Percentiles rank a stretch among this genome's conserved stretches.
Evolutionary conservation across 352 stramenopile genomes (phyloP).

Genomic region (Phytophthora europaea): DNA sequence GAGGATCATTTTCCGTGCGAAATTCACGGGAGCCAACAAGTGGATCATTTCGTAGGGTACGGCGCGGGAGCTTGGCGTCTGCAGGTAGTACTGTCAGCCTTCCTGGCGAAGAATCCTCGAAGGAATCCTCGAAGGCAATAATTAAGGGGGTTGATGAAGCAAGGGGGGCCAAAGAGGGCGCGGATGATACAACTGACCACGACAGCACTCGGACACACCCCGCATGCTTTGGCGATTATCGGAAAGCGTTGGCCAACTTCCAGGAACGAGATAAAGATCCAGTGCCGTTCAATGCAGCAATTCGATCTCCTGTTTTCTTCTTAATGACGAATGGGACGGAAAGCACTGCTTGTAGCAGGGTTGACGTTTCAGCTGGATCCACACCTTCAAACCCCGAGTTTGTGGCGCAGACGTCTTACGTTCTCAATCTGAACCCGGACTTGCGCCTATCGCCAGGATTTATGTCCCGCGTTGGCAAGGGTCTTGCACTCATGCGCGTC

Average conservation of each 20-base stretch:
- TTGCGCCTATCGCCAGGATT: constrained; percentile 81
- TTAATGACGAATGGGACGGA: neutral
- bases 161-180: neutral
- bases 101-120: constrained; percentile 32
- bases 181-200: neutral
- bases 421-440: constrained; percentile 88
- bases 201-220: constrained; percentile 39
- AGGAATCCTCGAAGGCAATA: constrained; percentile 24
- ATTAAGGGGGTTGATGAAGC: constrained; percentile 10
- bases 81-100: constrained; percentile 33
- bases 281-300: constrained; percentile 28
- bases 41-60: constrained; percentile 20
- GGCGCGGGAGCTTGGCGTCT: constrained; percentile 36
- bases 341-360: constrained; percentile 7
- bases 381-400: constrained; percentile 26
- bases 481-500: constrained; percentile 73
- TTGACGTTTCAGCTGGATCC: neutral
- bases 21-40: constrained; percentile 27
- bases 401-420: constrained; percentile 66
- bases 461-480: constrained; percentile 79
- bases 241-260: constrained; percentile 19
- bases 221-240: constrained; percentile 42
- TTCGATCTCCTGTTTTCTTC: constrained; percentile 46
- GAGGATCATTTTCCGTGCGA: constrained; percentile 23
- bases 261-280: constrained; percentile 10